Conservation (phyloP, 2,329 filamentous ascomycete genomes). For the Zymoseptoria pseudotritici region DNA sequence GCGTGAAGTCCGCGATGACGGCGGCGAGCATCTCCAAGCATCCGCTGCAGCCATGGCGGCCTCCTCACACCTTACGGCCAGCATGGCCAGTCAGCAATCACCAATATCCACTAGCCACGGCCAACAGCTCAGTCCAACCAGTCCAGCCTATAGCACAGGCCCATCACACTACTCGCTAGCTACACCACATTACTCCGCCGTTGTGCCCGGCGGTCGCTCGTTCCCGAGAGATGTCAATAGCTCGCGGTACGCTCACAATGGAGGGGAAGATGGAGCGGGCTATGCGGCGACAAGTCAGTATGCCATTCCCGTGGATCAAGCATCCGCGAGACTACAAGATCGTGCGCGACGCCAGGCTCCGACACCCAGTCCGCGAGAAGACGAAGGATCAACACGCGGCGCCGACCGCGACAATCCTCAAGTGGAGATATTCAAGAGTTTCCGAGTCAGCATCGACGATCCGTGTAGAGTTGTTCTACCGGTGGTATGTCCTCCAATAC, state of each 20-base stretch:
- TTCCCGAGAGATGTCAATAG: constrained; percentile 24
- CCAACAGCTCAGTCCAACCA: constrained; percentile 42
- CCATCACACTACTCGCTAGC: constrained; percentile 11
- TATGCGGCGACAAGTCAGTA: constrained; percentile 21
- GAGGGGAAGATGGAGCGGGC: constrained; percentile 21
- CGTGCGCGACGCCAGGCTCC: constrained; percentile 24
- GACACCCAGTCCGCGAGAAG: constrained; percentile 26
- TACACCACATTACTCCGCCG: constrained; percentile 7
- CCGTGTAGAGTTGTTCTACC: constrained; percentile 96
- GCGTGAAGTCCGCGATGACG: constrained; percentile 27
- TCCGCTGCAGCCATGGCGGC: constrained; percentile 45
- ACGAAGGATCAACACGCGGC: constrained; percentile 18
- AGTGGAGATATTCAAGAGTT: constrained; percentile 98
- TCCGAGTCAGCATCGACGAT: constrained; percentile 95
- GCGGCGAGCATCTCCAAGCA: constrained; percentile 36
- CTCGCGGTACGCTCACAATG: constrained; percentile 14
- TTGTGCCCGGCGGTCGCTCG: constrained; percentile 17
- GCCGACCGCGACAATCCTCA: constrained; percentile 36
- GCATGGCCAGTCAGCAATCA: constrained; percentile 39
- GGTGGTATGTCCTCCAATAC: constrained; percentile 40
- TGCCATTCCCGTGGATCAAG: constrained; percentile 14
- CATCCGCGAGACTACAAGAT: constrained; percentile 12
- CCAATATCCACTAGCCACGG: constrained; percentile 27
- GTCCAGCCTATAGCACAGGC: constrained; percentile 39
- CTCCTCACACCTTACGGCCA: constrained; percentile 44